These are phyloP conservation scores for Mycena capillaripes DNA, from an alignment of 768 basidiomycete species.

Conservation along the genomic window DNA sequence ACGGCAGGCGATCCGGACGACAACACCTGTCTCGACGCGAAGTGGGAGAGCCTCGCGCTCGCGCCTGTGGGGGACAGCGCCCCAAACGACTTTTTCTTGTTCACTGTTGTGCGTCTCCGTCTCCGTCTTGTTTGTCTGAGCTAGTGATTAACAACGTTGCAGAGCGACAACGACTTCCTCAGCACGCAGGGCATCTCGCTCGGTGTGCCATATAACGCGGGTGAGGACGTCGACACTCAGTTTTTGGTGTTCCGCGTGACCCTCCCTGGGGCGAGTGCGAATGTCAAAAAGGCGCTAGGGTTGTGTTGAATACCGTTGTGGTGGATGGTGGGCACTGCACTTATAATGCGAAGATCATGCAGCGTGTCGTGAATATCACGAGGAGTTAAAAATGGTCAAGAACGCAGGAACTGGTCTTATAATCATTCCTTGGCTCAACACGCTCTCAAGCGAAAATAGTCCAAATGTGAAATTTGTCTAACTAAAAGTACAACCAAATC, in stretches of 20 bases:
- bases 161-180: constrained; percentile 78
- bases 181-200: constrained; percentile 66
- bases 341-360: too few relatives aligned
- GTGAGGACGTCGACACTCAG: constrained; percentile 71
- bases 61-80: constrained; percentile 64
- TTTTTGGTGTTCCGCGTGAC: constrained; percentile 75
- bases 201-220: constrained; percentile 67
- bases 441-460: too few relatives aligned
- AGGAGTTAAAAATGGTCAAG: too few relatives aligned
- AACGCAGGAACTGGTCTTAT: too few relatives aligned
- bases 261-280: constrained; percentile 53
- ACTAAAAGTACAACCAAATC: neutral
- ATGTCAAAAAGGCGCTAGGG: constrained; percentile 19
- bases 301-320: too few relatives aligned
- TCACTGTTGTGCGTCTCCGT: constrained; percentile 64
- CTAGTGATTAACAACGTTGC: neutral
- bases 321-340: too few relatives aligned
- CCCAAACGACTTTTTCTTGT: constrained; percentile 79
- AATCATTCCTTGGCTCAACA: too few relatives aligned
- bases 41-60: constrained; percentile 78
- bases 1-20: constrained; percentile 62
- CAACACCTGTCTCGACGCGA: constrained; percentile 68
- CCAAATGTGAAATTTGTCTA: too few relatives aligned
- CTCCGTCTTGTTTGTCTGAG: too few relatives aligned
- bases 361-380: too few relatives aligned